These are phyloP conservation scores for Dalbergia cultrata DNA, from an alignment of 306 rosid species.

Conservation along the genomic window DNA sequence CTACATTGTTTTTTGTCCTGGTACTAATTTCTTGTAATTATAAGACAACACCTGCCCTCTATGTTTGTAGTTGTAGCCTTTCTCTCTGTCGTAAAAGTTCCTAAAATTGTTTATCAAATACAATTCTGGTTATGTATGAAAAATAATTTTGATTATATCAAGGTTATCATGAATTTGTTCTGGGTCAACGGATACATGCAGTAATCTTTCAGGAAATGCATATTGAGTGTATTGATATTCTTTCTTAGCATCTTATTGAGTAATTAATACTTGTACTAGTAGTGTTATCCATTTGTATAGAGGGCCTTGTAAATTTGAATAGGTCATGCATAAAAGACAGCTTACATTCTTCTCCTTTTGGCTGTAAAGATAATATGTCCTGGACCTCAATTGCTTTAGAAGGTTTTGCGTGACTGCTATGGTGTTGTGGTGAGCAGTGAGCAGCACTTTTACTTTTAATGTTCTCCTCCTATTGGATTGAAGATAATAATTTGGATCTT, in stretches of 20 bases:
- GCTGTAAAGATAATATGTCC: no score
- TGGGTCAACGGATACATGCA: not conserved
- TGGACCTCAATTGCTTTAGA: not conserved
- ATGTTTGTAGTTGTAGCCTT: conserved; percentile 1
- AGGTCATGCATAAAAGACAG: not conserved
- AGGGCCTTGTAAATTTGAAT: conserved; percentile 6
- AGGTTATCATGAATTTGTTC: not conserved
- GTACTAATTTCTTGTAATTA: not conserved
- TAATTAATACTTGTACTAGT: no score
- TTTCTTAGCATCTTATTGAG: not conserved
- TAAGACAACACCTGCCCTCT: not conserved
- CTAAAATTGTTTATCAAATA: not conserved
- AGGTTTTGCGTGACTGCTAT: conserved; percentile 14
- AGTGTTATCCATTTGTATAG: not conserved
- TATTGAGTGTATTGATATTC: not conserved
- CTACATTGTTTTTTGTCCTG: not conserved
- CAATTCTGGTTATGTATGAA: not conserved
- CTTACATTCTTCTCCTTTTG: no score
- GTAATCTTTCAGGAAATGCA: conserved; percentile 3
- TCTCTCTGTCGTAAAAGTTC: not conserved
- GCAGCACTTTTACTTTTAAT: not conserved
- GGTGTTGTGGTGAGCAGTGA: conserved; percentile 21
- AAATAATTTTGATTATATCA: not conserved
- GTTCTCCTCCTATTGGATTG: no score
- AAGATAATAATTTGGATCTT: not conserved